Conservation (phyloP, 2,329 filamentous ascomycete genomes). For the Stromatinia cepivora region DNA sequence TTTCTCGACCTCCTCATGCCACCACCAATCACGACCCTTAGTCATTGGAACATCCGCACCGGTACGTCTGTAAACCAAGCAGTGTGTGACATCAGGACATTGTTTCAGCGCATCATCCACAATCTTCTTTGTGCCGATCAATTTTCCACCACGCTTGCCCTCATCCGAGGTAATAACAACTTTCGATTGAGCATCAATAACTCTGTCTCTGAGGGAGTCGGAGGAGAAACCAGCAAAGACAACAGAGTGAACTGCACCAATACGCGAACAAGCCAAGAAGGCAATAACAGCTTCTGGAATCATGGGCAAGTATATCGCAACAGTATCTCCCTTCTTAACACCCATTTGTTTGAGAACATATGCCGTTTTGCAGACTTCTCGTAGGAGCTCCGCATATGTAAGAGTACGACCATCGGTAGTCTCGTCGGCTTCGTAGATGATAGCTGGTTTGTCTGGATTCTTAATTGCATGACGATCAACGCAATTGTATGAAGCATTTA, state of each 20-base stretch:
- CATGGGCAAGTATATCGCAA: slow-evolving; percentile 98
- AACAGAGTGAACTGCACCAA: slow-evolving; percentile 95
- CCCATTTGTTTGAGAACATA: slow-evolving; percentile 93
- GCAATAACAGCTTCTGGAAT: slow-evolving; percentile 93
- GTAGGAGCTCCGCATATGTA: slow-evolving; percentile 89
- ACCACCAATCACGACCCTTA: slow-evolving; percentile 87
- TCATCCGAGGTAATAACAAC: slow-evolving; percentile 97
- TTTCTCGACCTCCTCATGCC: slow-evolving; percentile 98
- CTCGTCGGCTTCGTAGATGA: slow-evolving; percentile 99
- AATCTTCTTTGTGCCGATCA: slow-evolving; percentile 98
- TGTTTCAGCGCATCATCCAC: slow-evolving; percentile 97
- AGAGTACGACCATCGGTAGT: slow-evolving; percentile 81
- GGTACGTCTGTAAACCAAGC: slow-evolving; percentile 92
- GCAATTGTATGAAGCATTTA: slow-evolving; percentile 97
- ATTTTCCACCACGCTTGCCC: slow-evolving; percentile 95
- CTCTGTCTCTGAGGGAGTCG: slow-evolving; percentile 92
- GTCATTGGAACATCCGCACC: slow-evolving; percentile 92
- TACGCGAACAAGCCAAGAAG: slow-evolving; percentile 86
- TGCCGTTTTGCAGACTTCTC: slow-evolving; percentile 84
- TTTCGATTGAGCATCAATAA: slow-evolving; percentile 85
- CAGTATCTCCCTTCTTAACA: slow-evolving; percentile 94
- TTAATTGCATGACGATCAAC: slow-evolving; percentile 96
- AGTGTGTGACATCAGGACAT: slow-evolving; percentile 82
- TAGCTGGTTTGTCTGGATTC: slow-evolving; percentile 88
- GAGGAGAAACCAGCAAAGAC: slow-evolving; percentile 98